A percentile compares a stretch with the other conserved stretches of the same genome.
These are phyloP conservation scores for Alternaria alternata DNA, from an alignment of 2,329 filamentous ascomycete species.

Conservation along the genomic window DNA sequence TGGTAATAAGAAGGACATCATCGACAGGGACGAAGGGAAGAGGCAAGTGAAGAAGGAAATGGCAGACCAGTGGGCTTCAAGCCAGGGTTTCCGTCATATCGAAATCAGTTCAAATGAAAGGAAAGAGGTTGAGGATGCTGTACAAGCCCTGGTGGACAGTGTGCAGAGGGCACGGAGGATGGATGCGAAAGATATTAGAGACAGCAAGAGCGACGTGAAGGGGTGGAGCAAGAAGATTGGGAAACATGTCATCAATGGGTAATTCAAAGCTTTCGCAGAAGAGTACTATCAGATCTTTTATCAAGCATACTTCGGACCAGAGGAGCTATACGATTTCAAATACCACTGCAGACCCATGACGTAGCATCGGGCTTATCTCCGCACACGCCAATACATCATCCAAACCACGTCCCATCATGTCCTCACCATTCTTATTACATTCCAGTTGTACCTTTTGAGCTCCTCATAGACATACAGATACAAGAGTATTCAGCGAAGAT, in stretches of 20 bases:
- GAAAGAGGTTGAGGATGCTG: conserved; percentile 19
- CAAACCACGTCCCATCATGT: not conserved
- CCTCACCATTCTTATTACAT: not conserved
- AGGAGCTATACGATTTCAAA: conserved; percentile 1
- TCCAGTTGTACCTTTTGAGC: not conserved
- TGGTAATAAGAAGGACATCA: conserved; percentile 37
- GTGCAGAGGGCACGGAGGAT: conserved; percentile 17
- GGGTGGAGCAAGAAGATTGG: not conserved
- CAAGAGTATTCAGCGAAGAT: not conserved
- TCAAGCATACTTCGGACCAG: not conserved
- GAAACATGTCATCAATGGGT: not conserved
- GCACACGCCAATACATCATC: conserved; percentile 5
- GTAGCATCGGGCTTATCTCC: conserved; percentile 6
- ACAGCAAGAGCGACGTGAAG: not conserved
- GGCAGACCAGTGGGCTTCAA: conserved; percentile 35
- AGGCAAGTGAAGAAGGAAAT: conserved; percentile 26
- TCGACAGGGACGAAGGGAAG: conserved; percentile 1
- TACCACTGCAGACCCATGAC: conserved; percentile 1
- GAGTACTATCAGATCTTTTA: not conserved
- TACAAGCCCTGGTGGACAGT: conserved; percentile 26
- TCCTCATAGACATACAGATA: not conserved
- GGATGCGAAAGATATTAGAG: conserved; percentile 15
- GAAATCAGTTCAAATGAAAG: conserved; percentile 27
- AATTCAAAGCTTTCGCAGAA: not conserved
- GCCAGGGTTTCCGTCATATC: conserved; percentile 30